A percentile compares a stretch with the other conserved stretches of the same genome.
phyloP scores from a whole-genome alignment of 192 early-diverging fungal genomes.

The Lunasporangiospora selenospora region DNA sequence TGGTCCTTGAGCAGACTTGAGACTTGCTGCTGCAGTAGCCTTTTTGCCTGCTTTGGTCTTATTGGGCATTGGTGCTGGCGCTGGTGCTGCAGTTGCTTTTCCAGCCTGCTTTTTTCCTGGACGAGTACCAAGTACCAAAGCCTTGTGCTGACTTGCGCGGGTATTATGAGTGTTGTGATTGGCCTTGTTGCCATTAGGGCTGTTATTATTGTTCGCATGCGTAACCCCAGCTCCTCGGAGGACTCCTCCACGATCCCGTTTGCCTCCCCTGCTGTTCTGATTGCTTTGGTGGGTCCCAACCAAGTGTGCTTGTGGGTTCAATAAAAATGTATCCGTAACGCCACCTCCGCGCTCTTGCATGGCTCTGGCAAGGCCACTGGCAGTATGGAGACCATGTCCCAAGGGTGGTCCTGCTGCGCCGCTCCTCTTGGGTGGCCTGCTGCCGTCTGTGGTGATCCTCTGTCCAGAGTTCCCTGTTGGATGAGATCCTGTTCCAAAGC shows the following conservation, averaged over 20 bases:
- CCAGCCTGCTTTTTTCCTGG: conserved; percentile 13
- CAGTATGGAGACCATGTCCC: too few relatives aligned
- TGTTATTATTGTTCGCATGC: background rate
- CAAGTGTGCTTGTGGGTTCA: too few relatives aligned
- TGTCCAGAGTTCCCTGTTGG: background rate
- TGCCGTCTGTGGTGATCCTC: conserved; percentile 14
- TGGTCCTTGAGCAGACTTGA: background rate
- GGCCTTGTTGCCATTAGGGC: background rate
- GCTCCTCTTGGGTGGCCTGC: too few relatives aligned
- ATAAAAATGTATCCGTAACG: conserved; percentile 31
- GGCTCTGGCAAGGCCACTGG: conserved; percentile 31
- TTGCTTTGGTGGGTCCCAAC: too few relatives aligned
- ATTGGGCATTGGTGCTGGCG: background rate
- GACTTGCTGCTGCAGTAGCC: background rate
- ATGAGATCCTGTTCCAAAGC: conserved; percentile 13
- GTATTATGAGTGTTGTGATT: background rate
- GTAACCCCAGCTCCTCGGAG: background rate
- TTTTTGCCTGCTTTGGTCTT: background rate
- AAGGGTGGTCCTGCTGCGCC: too few relatives aligned
- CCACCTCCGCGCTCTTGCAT: conserved; percentile 46
- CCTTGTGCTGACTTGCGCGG: conserved; percentile 23
- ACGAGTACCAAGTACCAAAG: conserved; percentile 21
- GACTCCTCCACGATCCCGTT: background rate
- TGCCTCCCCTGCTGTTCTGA: background rate
- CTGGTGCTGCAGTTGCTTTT: background rate